Percentiles rank a stretch among this genome's conserved stretches.
Evolutionary conservation across 1,284 basidiomycete species (phyloP).

Genomic region (Melampsora larici-populina): DNA sequence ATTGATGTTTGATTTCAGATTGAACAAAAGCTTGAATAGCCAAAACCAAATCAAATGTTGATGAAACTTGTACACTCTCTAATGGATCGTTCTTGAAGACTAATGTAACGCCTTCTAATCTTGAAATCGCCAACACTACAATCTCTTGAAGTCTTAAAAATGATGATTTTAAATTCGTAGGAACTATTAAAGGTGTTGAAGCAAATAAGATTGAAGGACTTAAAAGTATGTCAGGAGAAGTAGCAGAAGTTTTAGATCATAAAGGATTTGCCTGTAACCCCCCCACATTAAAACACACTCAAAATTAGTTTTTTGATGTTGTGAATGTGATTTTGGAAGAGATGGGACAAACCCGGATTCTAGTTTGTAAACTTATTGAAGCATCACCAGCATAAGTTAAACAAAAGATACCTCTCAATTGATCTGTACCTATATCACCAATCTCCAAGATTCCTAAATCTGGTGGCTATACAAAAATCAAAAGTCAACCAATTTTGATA

Average conservation of each 20-base stretch:
- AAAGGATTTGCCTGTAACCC: constrained; percentile 81
- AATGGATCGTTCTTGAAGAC: constrained; percentile 99
- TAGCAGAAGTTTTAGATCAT: constrained; percentile 70
- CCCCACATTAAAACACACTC: not conserved
- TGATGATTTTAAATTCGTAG: constrained; percentile 95
- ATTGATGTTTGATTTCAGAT: constrained; percentile 95
- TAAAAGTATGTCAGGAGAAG: constrained; percentile 64
- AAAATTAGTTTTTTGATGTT: not conserved
- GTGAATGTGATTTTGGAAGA: not conserved
- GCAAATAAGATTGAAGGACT: constrained; percentile 78
- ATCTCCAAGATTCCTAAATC: constrained; percentile 97
- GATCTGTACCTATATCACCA: constrained; percentile 89
- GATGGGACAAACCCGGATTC: constrained; percentile 79
- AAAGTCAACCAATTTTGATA: too few relatives aligned
- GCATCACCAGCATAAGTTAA: constrained; percentile 95
- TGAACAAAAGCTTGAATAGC: too few relatives aligned
- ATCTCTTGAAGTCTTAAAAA: constrained; percentile 90
- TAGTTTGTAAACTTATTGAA: constrained; percentile 88
- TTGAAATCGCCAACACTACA: constrained; percentile 93
- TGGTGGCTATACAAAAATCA: constrained; percentile 84
- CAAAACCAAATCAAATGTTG: constrained; percentile 95
- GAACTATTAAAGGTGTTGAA: constrained; percentile 87
- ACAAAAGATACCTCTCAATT: constrained; percentile 95
- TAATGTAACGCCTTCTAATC: constrained; percentile 93
- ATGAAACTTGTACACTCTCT: constrained; percentile 94